Evolutionary conservation across 2,329 filamentous ascomycete genomes (phyloP).

Genomic region (Pseudomassariella vexata): DNA sequence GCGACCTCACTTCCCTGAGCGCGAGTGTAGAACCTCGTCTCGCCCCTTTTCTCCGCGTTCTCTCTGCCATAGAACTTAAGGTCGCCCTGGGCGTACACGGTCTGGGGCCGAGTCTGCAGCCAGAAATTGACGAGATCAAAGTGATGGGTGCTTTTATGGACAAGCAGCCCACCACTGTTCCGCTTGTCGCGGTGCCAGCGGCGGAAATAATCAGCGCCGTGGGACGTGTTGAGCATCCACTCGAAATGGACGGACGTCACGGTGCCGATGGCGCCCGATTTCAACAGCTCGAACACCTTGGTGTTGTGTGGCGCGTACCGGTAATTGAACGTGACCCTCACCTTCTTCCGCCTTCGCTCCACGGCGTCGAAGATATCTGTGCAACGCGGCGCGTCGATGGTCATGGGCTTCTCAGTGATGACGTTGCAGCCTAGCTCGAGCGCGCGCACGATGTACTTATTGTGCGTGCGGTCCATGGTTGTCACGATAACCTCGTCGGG

Average conservation of each 20-base stretch:
- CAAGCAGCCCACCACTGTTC: slow-evolving; percentile 53
- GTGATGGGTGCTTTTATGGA: slow-evolving; percentile 60
- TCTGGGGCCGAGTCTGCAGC: slow-evolving; percentile 48
- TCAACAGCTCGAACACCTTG: slow-evolving; percentile 48
- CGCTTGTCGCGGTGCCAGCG: slow-evolving; percentile 58
- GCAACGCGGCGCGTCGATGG: slow-evolving; percentile 51
- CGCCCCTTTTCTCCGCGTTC: slow-evolving; percentile 52
- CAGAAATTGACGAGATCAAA: slow-evolving; percentile 61
- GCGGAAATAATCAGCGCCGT: slow-evolving; percentile 58
- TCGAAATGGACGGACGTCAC: slow-evolving; percentile 57
- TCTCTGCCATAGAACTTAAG: slow-evolving; percentile 56
- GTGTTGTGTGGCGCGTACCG: slow-evolving; percentile 62
- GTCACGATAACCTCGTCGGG: slow-evolving; percentile 59
- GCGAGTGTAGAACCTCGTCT: slow-evolving; percentile 43
- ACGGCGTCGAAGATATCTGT: slow-evolving; percentile 49
- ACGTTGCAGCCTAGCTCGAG: slow-evolving; percentile 55
- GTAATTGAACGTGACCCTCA: slow-evolving; percentile 60
- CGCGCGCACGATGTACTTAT: slow-evolving; percentile 53
- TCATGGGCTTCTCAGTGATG: slow-evolving; percentile 62
- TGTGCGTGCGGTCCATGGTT: slow-evolving; percentile 57
- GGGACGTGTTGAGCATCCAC: slow-evolving; percentile 57
- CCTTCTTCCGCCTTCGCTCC: slow-evolving; percentile 37
- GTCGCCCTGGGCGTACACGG: slow-evolving; percentile 53
- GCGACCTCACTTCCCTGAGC: slow-evolving; percentile 45
- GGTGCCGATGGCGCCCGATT: slow-evolving; percentile 47